Evolutionary conservation across 2,329 filamentous ascomycete species (phyloP), one percentile per base, ranked within the genome.

Genomic region (Phoma sp.): DNA sequence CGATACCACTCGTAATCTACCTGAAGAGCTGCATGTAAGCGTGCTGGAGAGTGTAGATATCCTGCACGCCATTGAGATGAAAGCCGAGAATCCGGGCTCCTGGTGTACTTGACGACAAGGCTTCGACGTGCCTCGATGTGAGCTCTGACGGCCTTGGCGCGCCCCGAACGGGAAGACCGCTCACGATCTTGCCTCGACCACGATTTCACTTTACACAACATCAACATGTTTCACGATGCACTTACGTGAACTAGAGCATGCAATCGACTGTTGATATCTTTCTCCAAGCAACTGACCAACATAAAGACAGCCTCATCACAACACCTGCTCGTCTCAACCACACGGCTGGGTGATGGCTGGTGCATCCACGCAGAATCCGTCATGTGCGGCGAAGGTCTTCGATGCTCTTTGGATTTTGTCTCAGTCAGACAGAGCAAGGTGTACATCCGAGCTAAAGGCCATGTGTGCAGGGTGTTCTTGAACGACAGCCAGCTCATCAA

Each of bases 11-110:
- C 36, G 45, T 20, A 53, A 26, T 14, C 60, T 30, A 29, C 46
- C 39, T 28, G 55, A 58, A 15, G 61, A 50, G 4, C 47, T 15
- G 10, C 52, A 29, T n/a, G 53, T 30, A 40, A 62, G 47, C 18
- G 46, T 15, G 21, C 56, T 39, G 7, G 55, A 47, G 5, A 51
- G 23, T 36, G 52, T 55, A 52, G 60, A 45, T 53, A 62, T 51
- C 17, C 47, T 57, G 50, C 57, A 61, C 39, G 64, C 62, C 57
- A 65, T 61, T 42, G 56, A 61, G 47, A 42, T 23, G 50, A 42
- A 55, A 49, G 56, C 51, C 32, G 54, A 42, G 30, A 55, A 21
- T 15, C 43, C 39, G 43, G 45, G 18, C 40, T 48, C 37, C 55
- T 61, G 57, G 43, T 53, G 52, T 55, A 15, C 23, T 33, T 42